Evolutionary conservation across 495 filamentous ascomycete species (phyloP).

Genomic region (Lasiosphaeria miniovina): DNA sequence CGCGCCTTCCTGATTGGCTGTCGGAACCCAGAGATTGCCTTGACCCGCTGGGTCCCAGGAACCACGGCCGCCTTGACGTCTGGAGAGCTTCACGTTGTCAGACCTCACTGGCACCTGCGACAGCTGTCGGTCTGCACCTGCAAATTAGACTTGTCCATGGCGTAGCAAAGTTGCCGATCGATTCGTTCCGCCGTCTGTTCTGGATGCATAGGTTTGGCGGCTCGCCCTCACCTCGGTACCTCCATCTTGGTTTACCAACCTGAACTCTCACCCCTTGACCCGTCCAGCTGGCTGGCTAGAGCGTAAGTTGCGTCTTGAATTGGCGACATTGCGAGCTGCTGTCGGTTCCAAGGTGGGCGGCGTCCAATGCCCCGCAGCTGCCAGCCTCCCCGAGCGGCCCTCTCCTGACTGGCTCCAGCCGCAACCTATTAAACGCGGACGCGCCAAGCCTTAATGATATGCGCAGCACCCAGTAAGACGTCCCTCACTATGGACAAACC

Average conservation of each 20-base stretch:
- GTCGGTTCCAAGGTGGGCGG: constrained; percentile 1
- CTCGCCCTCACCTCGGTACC: background rate
- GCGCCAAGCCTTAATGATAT: constrained; percentile 30
- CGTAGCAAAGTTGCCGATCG: background rate
- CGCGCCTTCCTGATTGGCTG: constrained; percentile 30
- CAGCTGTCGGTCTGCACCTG: background rate
- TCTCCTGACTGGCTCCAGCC: constrained; percentile 5
- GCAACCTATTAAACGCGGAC: constrained; percentile 34
- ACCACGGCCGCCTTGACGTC: constrained; percentile 10
- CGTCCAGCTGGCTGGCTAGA: background rate
- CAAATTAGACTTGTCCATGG: background rate
- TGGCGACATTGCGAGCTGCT: background rate
- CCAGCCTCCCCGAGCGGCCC: constrained; percentile 12
- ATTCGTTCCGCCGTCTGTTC: no score
- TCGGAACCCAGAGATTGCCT: constrained; percentile 11
- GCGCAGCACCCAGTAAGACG: constrained; percentile 19
- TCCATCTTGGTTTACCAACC: background rate
- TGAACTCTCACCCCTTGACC: background rate
- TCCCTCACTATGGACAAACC: constrained; percentile 8
- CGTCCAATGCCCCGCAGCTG: constrained; percentile 6
- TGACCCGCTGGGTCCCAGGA: constrained; percentile 22
- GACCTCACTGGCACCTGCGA: constrained; percentile 18
- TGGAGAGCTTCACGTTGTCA: constrained; percentile 15
- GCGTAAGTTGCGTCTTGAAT: background rate
- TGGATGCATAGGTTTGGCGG: background rate